Conservation (phyloP, 1,284 basidiomycete genomes). For the Tilletia indica region DNA sequence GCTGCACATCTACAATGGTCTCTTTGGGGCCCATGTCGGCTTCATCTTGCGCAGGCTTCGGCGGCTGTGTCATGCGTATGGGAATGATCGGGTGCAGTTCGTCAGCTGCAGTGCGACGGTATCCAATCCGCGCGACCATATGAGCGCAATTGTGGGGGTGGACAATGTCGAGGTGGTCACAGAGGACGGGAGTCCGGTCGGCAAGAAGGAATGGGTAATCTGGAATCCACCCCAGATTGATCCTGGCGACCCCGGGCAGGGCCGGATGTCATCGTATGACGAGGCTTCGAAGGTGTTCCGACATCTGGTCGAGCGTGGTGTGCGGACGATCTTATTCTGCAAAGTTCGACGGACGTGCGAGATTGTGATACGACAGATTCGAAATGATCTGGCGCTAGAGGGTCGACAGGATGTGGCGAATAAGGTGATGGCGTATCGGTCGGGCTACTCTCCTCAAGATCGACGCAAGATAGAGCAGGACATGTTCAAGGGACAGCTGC, state of each 20-base stretch:
- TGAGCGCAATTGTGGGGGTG: slow-evolving; percentile 68
- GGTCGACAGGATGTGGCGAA: slow-evolving; percentile 74
- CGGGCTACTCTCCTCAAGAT: slow-evolving; percentile 71
- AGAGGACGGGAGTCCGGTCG: slow-evolving; percentile 80
- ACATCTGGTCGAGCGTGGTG: slow-evolving; percentile 75
- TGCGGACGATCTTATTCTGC: slow-evolving; percentile 82
- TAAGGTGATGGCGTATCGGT: slow-evolving; percentile 78
- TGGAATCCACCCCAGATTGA: slow-evolving; percentile 68
- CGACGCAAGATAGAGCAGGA: slow-evolving; percentile 79
- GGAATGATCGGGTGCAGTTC: slow-evolving; percentile 71
- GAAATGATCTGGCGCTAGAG: slow-evolving; percentile 71
- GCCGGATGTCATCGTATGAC: slow-evolving; percentile 66
- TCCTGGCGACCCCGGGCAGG: slow-evolving; percentile 63
- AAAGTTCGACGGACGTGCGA: slow-evolving; percentile 82
- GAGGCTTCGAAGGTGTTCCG: slow-evolving; percentile 76
- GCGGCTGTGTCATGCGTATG: slow-evolving; percentile 76
- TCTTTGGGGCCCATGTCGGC: slow-evolving; percentile 49
- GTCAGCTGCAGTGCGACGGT: slow-evolving; percentile 89
- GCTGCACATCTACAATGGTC: slow-evolving; percentile 69
- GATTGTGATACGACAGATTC: slow-evolving; percentile 75
- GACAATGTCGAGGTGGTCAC: slow-evolving; percentile 70
- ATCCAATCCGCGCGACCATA: slow-evolving; percentile 64
- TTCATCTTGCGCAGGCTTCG: slow-evolving; percentile 62
- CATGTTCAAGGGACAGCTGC: slow-evolving; percentile 76
- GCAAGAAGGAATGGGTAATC: slow-evolving; percentile 64